Evolutionary conservation across 1,284 basidiomycete genomes (phyloP), one percentile per base, ranked within the genome.

Genomic region (Leccinum idahoense): DNA sequence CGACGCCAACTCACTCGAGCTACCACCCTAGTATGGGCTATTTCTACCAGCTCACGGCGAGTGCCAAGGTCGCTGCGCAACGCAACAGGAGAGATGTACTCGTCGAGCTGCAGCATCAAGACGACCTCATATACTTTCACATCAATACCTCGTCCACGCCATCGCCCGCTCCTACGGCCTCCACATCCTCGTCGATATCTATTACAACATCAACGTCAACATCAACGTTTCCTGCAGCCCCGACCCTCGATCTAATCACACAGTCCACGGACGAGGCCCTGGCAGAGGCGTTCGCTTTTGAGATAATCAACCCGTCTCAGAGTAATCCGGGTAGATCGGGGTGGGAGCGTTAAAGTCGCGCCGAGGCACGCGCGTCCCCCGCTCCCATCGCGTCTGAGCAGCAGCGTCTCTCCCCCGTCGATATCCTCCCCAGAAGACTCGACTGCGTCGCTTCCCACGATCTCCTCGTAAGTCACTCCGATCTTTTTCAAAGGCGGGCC

Each of bases 61-160:
- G 79, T 53, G 86, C 87, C 7, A 85, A 79, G 68, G 73, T 74
- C 0, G 81, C 85, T 8, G 78, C 81, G 0, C 81, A 83, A 62
- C 77, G 76, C 62, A 86, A 80, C 60, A 78, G 81, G 63, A 76
- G 78, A 57, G 79, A 76, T 23, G 75, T 89, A 2, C 73, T 90
- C 59, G 84, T 88, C 60, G 87, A 90, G 70, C 71, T 91, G 37
- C 69, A 79, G 64, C 82, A 88, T 64, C 82, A 89, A 71, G 84
- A 88, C 58, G 86, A 90, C 71, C 88, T 87, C 2, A 32, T 32
- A 3, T 32, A 32, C 2, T 89, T 85, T 74, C 63, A 80, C 58
- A 8, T n/a, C 46, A 49, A 63, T 64, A 57, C 60, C 56, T 63
- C 44, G 1, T 4, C 26, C 8, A 41, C 37, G 3, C 39, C 57